phyloP scores from a whole-genome alignment of 495 filamentous ascomycete genomes.

The Trichoderma erinaceum region DNA sequence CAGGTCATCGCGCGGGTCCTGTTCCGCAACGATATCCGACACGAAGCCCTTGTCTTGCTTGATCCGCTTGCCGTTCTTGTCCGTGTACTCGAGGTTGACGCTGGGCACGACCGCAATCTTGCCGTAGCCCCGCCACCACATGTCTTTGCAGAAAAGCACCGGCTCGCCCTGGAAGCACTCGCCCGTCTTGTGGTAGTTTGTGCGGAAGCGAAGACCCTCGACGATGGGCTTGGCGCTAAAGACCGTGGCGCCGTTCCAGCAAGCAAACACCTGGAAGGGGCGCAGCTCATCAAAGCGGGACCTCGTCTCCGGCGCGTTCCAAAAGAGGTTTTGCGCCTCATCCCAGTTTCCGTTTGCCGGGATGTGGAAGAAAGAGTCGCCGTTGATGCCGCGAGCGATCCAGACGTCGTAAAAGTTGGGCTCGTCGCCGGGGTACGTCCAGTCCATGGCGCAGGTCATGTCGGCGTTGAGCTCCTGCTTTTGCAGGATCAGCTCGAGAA shows the following conservation, averaged over 20 bases:
- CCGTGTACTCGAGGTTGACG: constrained; percentile 43
- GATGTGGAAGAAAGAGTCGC: constrained; percentile 47
- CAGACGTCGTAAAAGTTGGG: constrained; percentile 49
- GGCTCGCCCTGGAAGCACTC: constrained; percentile 47
- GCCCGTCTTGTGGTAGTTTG: constrained; percentile 19
- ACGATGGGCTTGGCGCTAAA: constrained; percentile 29
- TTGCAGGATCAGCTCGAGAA: constrained; percentile 48
- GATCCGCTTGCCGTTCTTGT: constrained; percentile 30
- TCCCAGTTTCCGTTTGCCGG: constrained; percentile 39
- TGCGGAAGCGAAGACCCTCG: constrained; percentile 32
- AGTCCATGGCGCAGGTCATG: constrained; percentile 52
- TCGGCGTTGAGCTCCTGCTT: constrained; percentile 36
- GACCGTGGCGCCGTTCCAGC: constrained; percentile 47
- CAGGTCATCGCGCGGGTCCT: constrained; percentile 18
- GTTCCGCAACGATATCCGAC: constrained; percentile 22
- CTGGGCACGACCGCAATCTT: constrained; percentile 44
- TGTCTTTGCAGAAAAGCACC: constrained; percentile 43
- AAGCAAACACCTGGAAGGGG: constrained; percentile 50
- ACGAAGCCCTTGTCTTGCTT: constrained; percentile 41
- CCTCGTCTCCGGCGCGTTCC: constrained; percentile 30
- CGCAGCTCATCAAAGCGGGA: constrained; percentile 23
- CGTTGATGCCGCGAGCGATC: constrained; percentile 42
- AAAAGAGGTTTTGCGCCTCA: constrained; percentile 40
- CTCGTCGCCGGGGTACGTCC: constrained; percentile 34
- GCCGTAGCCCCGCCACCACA: constrained; percentile 40